Percentiles rank a stretch among this genome's conserved stretches.
phyloP scores from a whole-genome alignment of 2,329 filamentous ascomycete species.

The Apiospora sp. region DNA sequence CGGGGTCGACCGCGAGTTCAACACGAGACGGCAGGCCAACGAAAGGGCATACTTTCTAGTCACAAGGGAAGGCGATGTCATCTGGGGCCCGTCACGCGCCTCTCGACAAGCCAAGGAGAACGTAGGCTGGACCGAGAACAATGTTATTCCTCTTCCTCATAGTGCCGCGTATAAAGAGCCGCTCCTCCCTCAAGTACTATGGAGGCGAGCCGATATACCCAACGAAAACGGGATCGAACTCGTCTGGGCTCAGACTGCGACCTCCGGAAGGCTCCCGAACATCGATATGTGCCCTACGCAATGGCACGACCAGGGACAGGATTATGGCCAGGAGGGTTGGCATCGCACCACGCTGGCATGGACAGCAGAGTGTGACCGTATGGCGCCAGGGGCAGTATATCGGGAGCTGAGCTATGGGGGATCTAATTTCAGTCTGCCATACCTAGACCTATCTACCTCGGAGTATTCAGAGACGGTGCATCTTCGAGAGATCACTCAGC shows the following conservation, averaged over 20 bases:
- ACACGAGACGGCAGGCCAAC: not conserved
- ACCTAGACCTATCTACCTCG: not conserved
- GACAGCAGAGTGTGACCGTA: constrained; percentile 5
- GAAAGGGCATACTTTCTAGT: not conserved
- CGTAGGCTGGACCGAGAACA: not conserved
- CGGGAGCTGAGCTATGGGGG: not conserved
- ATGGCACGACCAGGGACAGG: not conserved
- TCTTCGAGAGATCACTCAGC: not conserved
- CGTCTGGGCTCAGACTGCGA: not conserved
- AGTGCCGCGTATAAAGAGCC: not conserved
- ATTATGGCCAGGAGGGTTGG: not conserved
- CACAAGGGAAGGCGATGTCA: not conserved
- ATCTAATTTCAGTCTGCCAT: constrained; percentile 2
- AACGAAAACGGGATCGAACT: constrained; percentile 5
- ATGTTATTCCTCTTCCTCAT: not conserved
- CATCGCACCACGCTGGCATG: not conserved
- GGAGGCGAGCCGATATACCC: not conserved
- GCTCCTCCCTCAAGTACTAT: not conserved
- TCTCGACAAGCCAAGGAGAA: not conserved
- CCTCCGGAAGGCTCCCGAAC: not conserved
- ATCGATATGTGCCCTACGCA: not conserved
- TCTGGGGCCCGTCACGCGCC: constrained; percentile 10
- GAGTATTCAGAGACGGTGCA: constrained; percentile 5
- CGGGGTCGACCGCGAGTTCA: not conserved
- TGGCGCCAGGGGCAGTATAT: not conserved